Conservation (phyloP, 352 stramenopile species). For the Phytopythium montanum region DNA sequence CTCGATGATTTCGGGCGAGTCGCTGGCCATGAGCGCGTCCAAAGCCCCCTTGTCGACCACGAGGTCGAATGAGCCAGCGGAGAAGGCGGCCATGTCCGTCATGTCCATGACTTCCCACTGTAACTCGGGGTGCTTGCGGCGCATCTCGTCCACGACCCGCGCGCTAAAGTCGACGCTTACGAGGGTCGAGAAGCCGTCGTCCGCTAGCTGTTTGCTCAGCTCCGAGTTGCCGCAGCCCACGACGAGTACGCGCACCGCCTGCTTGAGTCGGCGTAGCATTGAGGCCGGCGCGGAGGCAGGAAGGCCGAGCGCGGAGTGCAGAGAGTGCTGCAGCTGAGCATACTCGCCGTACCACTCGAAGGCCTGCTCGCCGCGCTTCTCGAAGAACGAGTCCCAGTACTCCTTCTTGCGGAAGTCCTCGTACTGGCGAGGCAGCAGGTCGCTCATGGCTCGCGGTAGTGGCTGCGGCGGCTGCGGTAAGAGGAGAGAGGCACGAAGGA, state of each 20-base stretch:
- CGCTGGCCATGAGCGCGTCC: conserved; percentile 63
- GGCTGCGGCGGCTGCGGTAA: neutral
- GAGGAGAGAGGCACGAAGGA: no score
- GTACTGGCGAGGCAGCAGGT: conserved; percentile 43
- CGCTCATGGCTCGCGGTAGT: conserved; percentile 9
- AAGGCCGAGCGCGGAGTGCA: conserved; percentile 32
- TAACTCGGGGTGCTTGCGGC: conserved; percentile 51
- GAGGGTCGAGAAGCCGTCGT: conserved; percentile 52
- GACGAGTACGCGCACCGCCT: conserved; percentile 50
- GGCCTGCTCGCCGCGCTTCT: conserved; percentile 57
- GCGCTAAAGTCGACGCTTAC: conserved; percentile 74
- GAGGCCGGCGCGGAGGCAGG: conserved; percentile 18
- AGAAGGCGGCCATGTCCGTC: conserved; percentile 47
- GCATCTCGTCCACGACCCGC: conserved; percentile 77
- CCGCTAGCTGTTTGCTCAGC: conserved; percentile 52
- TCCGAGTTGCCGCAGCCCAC: conserved; percentile 80
- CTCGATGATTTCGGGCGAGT: conserved; percentile 30
- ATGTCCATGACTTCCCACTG: conserved; percentile 80
- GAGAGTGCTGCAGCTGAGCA: conserved; percentile 23
- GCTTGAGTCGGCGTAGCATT: conserved; percentile 32
- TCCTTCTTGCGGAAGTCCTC: conserved; percentile 65
- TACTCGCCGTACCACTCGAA: conserved; percentile 86
- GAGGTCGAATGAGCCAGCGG: conserved; percentile 53
- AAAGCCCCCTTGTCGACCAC: conserved; percentile 83
- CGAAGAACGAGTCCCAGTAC: conserved; percentile 78